Percentiles rank a stretch among this genome's conserved stretches.
phyloP scores from a whole-genome alignment of 2,329 filamentous ascomycete species.

The Malbranchea zuffiana region DNA sequence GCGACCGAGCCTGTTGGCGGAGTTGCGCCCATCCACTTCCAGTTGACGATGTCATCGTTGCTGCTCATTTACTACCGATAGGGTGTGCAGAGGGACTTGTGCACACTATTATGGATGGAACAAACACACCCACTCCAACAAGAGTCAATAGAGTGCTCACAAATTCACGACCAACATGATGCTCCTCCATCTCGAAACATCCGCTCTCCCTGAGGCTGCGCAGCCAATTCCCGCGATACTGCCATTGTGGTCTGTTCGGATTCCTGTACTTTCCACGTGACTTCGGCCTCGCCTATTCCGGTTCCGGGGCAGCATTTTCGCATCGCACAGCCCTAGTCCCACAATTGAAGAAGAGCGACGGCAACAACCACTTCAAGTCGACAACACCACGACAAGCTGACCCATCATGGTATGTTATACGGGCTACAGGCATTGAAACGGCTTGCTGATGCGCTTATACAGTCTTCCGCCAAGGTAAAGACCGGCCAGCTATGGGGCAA shows the following conservation, averaged over 20 bases:
- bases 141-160: too few species aligned
- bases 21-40: conserved; percentile 78
- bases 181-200: too few species aligned
- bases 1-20: conserved; percentile 75
- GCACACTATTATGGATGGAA: too few species aligned
- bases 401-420: conserved; percentile 34
- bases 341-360: conserved; percentile 33
- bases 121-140: too few species aligned
- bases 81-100: too few species aligned
- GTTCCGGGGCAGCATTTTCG: too few species aligned
- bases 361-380: conserved; percentile 34
- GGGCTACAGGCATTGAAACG: background rate
- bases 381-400: conserved; percentile 38
- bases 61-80: too few species aligned
- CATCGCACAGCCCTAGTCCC: conserved; percentile 37
- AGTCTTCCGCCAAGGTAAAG: conserved; percentile 73
- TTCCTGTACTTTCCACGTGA: conserved; percentile 18
- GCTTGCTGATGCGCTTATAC: conserved; percentile 13
- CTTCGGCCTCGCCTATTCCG: conserved; percentile 22
- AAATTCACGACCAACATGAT: too few species aligned
- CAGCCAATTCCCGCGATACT: too few species aligned
- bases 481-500: conserved; percentile 94
- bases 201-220: too few species aligned
- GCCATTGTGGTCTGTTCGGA: too few species aligned
- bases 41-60: conserved; percentile 45